Base-by-base conservation (phyloP, 805 yeast species). In the Candida loeiensis region DNA sequence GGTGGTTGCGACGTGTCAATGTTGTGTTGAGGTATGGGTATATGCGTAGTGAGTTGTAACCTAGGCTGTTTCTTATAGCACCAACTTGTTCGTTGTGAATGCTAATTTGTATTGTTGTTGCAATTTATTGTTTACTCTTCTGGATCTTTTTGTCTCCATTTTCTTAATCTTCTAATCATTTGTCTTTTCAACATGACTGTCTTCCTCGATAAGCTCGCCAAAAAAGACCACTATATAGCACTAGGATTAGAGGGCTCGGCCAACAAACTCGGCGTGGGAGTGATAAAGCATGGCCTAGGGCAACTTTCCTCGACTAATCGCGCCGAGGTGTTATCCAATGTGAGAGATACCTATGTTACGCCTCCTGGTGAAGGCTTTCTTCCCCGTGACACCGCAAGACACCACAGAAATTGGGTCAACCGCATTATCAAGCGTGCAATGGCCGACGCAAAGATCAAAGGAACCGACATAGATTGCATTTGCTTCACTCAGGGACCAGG, bases 401-500 rank as follows among this genome's bases (percentile, higher is more conserved):
- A 93, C 58, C 99, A 93, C 59, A 66, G 97, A 31, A 87, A 88
- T 61, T 91, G 96, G 96, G 95, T 82, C 16, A 90, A 86, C 1
- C 63, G 97, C 42, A 63, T 90, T 16, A 78, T 88, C 27, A 79
- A 79, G 50, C 54, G 54, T 21, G 84, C 98, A 0, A 54, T 93
- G 30, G 58, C 59, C 2, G 90, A 82, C 30, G 82, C 95, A 1
- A 59, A 64, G 0, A 53, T 87, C 4, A 49, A 52, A 1, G 68
- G 73, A 4, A 44, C 50, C 6, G 85, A 85, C 34, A 54, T 83
- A 4, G 90, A 85, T 61, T 82, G 85, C 36, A 85, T 93, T 36
- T 88, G 96, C 59, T 93, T 93, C 59, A 93, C 99, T 1, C 95
- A 85, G 62, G 99, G 99, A 4, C 99, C 99, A 0, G 99, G 99